A percentile compares a stretch with the other conserved stretches of the same genome.
Conservation (phyloP, 495 filamentous ascomycete genomes). For the Annulohypoxylon stygium region DNA sequence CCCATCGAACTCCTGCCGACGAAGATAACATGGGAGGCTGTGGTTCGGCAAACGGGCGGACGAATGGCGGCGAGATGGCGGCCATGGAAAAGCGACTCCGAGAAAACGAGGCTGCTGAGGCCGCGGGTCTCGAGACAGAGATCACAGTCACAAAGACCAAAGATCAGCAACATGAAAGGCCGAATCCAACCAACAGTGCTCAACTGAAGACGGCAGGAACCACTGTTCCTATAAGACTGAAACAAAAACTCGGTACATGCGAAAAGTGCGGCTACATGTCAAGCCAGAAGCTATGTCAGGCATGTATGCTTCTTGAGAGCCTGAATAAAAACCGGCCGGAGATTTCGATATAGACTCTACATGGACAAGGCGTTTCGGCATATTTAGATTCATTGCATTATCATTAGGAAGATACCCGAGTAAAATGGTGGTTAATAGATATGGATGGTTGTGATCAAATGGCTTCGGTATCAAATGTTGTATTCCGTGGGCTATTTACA, state of each 20-base stretch:
- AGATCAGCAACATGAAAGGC: constrained; percentile 37
- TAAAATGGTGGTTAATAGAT: constrained; percentile 15
- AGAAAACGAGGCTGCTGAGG: constrained; percentile 72
- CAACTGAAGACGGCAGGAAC: constrained; percentile 46
- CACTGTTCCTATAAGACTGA: constrained; percentile 41
- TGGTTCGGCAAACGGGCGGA: constrained; percentile 77
- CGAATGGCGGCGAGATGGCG: constrained; percentile 88
- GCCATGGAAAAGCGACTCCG: constrained; percentile 85
- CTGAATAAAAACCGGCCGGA: constrained; percentile 91
- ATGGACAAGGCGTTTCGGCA: constrained; percentile 30
- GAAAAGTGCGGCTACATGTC: constrained; percentile 94
- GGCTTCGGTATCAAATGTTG: constrained; percentile 32
- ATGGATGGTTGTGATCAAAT: constrained; percentile 12
- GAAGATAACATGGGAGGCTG: constrained; percentile 79
- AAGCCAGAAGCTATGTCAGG: constrained; percentile 94
- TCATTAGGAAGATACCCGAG: constrained; percentile 44
- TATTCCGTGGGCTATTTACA: constrained; percentile 44
- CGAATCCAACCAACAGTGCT: constrained; percentile 23
- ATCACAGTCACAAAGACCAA: constrained; percentile 62
- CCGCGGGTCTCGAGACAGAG: constrained; percentile 74
- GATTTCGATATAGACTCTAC: constrained; percentile 69
- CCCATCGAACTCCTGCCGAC: constrained; percentile 54
- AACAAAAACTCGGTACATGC: constrained; percentile 87
- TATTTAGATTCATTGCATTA: constrained; percentile 27
- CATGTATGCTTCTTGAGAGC: constrained; percentile 89